These are phyloP conservation scores for Boletus subparvulus DNA, from an alignment of 768 basidiomycete genomes.

Conservation along the genomic window DNA sequence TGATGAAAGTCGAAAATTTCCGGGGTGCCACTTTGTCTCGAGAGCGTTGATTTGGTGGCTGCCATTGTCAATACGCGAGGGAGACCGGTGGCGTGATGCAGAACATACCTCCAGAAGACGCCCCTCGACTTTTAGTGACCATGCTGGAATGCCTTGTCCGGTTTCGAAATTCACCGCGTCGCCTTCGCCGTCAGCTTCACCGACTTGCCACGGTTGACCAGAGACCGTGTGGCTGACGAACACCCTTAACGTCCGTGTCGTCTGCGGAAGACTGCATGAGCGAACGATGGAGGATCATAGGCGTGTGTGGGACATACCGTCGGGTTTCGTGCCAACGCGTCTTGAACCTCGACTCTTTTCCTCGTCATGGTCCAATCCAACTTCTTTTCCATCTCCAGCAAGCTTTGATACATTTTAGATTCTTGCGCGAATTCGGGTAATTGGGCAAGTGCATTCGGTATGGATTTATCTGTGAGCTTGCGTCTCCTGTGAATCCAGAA, in stretches of 20 bases:
- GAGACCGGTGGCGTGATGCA: not conserved
- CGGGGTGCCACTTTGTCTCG: conserved; percentile 61
- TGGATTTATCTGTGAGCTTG: conserved; percentile 74
- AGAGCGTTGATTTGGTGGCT: conserved; percentile 62
- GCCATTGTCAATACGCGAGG: not conserved
- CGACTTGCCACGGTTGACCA: conserved; percentile 81
- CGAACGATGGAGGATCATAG: not conserved
- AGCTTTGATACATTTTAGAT: conserved; percentile 81
- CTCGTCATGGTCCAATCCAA: conserved; percentile 94
- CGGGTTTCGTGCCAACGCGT: conserved; percentile 73
- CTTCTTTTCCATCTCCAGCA: conserved; percentile 86
- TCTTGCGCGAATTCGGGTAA: conserved; percentile 76
- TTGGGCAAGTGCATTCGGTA: conserved; percentile 76
- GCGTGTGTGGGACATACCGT: conserved; percentile 38
- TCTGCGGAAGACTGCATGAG: conserved; percentile 42
- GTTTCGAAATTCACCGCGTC: conserved; percentile 64
- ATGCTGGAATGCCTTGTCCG: conserved; percentile 87
- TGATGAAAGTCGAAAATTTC: conserved; percentile 86
- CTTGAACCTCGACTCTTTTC: conserved; percentile 88
- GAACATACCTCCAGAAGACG: conserved; percentile 72
- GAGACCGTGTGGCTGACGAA: conserved; percentile 89
- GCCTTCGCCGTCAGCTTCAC: conserved; percentile 35
- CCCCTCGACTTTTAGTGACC: conserved; percentile 86
- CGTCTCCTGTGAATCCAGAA: conserved; percentile 50
- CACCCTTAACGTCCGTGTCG: conserved; percentile 77